Conservation (phyloP, 2,329 filamentous ascomycete genomes). For the Botrytis fragariae region DNA sequence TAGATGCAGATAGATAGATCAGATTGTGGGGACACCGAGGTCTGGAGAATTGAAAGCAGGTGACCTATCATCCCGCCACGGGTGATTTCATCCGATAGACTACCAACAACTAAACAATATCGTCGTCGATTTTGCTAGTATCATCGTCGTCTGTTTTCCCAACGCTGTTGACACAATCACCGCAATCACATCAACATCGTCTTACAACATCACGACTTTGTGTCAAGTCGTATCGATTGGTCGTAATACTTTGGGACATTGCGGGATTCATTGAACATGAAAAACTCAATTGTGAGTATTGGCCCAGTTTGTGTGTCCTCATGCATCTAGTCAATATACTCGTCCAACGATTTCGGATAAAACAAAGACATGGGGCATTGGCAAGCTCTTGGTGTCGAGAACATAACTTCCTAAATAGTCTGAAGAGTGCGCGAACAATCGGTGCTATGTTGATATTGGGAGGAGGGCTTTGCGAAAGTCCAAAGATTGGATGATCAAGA, state of each 20-base stretch:
- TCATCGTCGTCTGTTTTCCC: neutral
- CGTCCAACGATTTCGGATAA: neutral
- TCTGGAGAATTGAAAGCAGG: neutral
- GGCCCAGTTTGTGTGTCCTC: neutral
- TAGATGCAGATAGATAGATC: neutral
- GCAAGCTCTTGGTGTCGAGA: neutral
- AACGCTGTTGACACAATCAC: neutral
- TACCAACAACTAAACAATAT: neutral
- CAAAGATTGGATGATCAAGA: neutral
- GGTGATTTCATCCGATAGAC: neutral
- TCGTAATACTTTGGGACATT: neutral
- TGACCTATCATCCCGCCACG: neutral
- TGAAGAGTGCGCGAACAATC: neutral
- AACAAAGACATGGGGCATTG: neutral
- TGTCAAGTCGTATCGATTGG: neutral
- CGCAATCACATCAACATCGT: neutral
- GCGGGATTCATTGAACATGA: conserved; percentile 5
- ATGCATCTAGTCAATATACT: neutral
- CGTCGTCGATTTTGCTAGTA: neutral
- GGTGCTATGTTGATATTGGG: neutral
- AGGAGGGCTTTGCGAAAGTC: neutral
- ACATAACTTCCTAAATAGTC: neutral
- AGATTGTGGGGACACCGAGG: neutral
- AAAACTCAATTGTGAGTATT: neutral
- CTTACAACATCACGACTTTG: neutral